Evolutionary conservation across 2,329 filamentous ascomycete genomes (phyloP), one percentile per base, ranked within the genome.

Genomic region (Dactylonectria estremocensis): DNA sequence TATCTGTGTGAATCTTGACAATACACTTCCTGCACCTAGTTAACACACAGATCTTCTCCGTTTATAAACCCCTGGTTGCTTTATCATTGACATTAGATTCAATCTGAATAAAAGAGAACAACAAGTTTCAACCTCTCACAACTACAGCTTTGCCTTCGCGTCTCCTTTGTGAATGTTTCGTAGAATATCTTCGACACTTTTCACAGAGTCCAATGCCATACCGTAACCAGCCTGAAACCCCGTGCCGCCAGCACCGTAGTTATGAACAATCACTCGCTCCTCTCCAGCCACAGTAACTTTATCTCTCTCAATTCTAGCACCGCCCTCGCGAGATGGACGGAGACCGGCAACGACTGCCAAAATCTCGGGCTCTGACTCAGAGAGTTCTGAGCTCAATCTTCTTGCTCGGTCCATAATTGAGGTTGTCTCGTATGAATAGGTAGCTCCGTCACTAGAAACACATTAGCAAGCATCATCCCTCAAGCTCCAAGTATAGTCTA

Each of bases 181-280:
- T 20, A 81, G 57, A 7, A 80, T 20, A 49, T 79, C 75, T 5
- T 80, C 75, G 1, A 76, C 74, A 14, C 67, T 64, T n/a, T 60
- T 54, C 8, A 81, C 79, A 0, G 81, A 76, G 40, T 82, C 81
- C 20, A 78, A 16, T 0, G 81, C 80, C 81, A 82, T 82, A 6
- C 80, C 81, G 45, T 79, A 82, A 5, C 81, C 81, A 3, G 83
- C 83, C 56, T 85, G 83, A 66, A 82, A 85, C 0, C 83, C 83
- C 2, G 83, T 83, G 9, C 83, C 83, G 1, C 83, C 82, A 5
- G 83, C 83, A 5, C 83, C 83, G 67, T 86, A 84, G 60, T 84
- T 83, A 69, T 84, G 83, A 5, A 84, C 78, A 10, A 82, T 52
- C 0, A 67, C 61, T 1, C 75, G 69, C 14, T 69, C 67, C 45